Evolutionary conservation across 768 basidiomycete species (phyloP).

Genomic region (Lentinula sp.): DNA sequence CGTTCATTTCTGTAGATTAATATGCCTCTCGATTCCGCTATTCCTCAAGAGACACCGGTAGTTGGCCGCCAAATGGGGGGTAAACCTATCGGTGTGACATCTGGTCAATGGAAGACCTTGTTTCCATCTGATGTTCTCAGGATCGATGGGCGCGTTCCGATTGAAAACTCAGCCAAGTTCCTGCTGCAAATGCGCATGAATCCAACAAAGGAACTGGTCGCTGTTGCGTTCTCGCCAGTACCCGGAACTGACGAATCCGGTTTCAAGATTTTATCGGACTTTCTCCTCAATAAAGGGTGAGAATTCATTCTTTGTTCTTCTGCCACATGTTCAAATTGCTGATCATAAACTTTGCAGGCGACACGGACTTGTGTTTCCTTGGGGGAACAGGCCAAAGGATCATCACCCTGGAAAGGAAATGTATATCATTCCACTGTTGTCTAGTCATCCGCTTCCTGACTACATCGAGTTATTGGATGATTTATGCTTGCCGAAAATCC

Average conservation of each 20-base stretch:
- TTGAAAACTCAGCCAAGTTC: constrained; percentile 71
- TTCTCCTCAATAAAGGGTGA: constrained; percentile 68
- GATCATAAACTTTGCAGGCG: constrained; percentile 41
- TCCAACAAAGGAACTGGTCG: constrained; percentile 70
- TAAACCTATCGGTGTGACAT: constrained; percentile 46
- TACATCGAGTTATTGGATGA: constrained; percentile 81
- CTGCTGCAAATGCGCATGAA: constrained; percentile 76
- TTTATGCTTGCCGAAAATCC: constrained; percentile 57
- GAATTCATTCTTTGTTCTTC: constrained; percentile 17
- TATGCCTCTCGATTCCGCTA: constrained; percentile 74
- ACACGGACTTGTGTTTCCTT: constrained; percentile 82
- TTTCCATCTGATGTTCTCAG: constrained; percentile 66
- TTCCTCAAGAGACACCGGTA: constrained; percentile 61
- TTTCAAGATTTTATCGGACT: constrained; percentile 60
- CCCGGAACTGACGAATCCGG: constrained; percentile 35
- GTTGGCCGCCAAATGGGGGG: constrained; percentile 80
- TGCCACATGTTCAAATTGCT: not conserved
- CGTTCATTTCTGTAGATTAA: constrained; percentile 42
- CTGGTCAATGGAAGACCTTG: constrained; percentile 67
- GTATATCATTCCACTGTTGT: constrained; percentile 74
- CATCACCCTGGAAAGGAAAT: constrained; percentile 77
- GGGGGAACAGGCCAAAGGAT: constrained; percentile 73
- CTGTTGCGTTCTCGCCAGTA: constrained; percentile 63
- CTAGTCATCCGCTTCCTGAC: constrained; percentile 68
- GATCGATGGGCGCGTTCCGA: constrained; percentile 82